These are phyloP conservation scores for Leptoxyphium fumago DNA, from an alignment of 2,329 filamentous ascomycete genomes.

Conservation along the genomic window DNA sequence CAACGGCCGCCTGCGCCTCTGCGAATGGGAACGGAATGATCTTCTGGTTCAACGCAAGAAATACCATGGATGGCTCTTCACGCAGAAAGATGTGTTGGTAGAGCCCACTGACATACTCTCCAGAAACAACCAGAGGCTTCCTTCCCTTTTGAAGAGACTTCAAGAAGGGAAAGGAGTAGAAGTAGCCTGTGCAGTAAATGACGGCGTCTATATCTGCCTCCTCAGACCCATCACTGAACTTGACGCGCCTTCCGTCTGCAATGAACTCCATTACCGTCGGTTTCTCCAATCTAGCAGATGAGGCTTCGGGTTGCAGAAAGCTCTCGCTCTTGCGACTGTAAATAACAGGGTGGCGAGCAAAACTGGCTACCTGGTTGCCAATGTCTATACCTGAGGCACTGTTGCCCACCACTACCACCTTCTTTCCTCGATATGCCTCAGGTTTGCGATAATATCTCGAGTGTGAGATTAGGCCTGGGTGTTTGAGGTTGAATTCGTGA, in stretches of 20 bases:
- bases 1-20: constrained; percentile 63
- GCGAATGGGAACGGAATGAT: constrained; percentile 78
- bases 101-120: constrained; percentile 53
- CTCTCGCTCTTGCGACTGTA: constrained; percentile 43
- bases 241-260: constrained; percentile 44
- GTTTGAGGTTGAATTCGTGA: constrained; percentile 23
- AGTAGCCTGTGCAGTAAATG: constrained; percentile 80
- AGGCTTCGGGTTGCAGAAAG: constrained; percentile 24
- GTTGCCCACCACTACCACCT: constrained; percentile 72
- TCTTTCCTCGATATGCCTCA: constrained; percentile 46
- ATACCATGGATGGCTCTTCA: constrained; percentile 60
- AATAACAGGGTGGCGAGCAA: constrained; percentile 48
- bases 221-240: constrained; percentile 50
- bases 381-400: constrained; percentile 77
- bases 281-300: constrained; percentile 25
- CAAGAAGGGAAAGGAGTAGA: constrained; percentile 70
- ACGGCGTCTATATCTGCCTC: constrained; percentile 59
- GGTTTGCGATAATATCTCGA: constrained; percentile 67
- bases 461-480: constrained; percentile 28
- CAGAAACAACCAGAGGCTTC: constrained; percentile 46
- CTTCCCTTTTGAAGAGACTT: constrained; percentile 19
- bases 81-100: constrained; percentile 72
- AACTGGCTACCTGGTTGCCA: constrained; percentile 53
- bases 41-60: constrained; percentile 61
- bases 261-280: constrained; percentile 40